Evolutionary conservation across 805 yeast species (phyloP), one percentile per base, ranked within the genome.

Genomic region (Candida dendrica): DNA sequence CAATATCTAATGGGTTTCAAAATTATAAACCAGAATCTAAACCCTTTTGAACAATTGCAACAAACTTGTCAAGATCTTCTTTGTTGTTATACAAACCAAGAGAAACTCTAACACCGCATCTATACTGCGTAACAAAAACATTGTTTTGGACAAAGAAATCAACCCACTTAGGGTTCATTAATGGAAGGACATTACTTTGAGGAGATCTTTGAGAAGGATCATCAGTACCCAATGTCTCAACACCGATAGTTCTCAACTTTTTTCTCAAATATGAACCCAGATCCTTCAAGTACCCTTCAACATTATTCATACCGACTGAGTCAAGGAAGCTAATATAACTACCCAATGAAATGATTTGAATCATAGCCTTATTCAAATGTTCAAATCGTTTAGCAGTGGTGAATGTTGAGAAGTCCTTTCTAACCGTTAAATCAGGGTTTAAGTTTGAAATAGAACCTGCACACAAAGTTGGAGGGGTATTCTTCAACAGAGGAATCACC

Each of bases 61-160:
- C 31, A 29, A 37, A 37, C 14, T 19, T 30, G 14, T 27, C 27
- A 18, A 37, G 15, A 17, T 38, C 41, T 14, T 22, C 18, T 8
- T 17, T 38, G 19, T 38, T 33, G 27, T 38, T 33, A 22, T 38
- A 38, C 3, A 38, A 18, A 7, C 37, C 41, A 10, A 38, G 15
- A 5, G 41, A 38, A 18, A 24, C 26, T 32, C 41, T 24, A n/a
- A 38, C 37, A 38, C 41, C 41, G 26, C 37, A 32, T 32, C 37
- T 27, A 11, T 33, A 38, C 11, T 32, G 37, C 3, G 41, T 33
- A 4, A 38, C 18, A 26, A 8, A 11, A 14, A 22, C 17, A 10
- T 8, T 27, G 30, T 27, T 27, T 11, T 27, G 5, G 8, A 10
- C 4, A 16, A 34, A 34, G 8, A 13, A 34, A 6, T 34, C 16